Evolutionary conservation across 176 grass and related monocot genomes (phyloP).

Genomic region (Phoenix dactylifera): DNA sequence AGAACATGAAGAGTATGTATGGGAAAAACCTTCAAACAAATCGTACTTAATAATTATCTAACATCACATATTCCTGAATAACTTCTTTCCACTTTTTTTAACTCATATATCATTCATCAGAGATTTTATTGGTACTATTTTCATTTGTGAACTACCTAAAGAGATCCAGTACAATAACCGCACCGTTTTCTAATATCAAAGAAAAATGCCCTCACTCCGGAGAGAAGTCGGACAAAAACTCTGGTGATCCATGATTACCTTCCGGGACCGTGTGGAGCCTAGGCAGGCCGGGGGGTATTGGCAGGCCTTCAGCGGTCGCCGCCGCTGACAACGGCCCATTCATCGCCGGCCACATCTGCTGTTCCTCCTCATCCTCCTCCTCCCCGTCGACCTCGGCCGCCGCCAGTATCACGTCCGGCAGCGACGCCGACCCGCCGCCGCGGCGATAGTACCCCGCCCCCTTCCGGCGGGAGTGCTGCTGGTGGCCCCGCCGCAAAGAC

Average conservation of each 20-base stretch:
- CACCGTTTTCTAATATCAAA: background rate
- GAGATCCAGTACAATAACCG: too few species aligned
- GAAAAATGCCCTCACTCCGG: background rate
- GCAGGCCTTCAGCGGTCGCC: conserved; percentile 18
- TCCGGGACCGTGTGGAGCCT: conserved; percentile 61
- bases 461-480: background rate
- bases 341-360: conserved; percentile 23
- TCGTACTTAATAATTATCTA: too few species aligned
- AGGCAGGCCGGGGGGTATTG: conserved; percentile 59
- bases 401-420: conserved; percentile 43
- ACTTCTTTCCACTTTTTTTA: too few species aligned
- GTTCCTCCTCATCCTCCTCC: conserved; percentile 7
- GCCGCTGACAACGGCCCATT: background rate
- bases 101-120: too few species aligned
- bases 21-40: too few species aligned
- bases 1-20: too few species aligned
- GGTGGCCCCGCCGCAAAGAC: conserved; percentile 7
- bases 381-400: conserved; percentile 9
- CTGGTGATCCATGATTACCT: conserved; percentile 27
- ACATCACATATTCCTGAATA: too few species aligned
- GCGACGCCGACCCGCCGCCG: conserved; percentile 30
- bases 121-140: too few species aligned
- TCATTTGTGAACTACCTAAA: too few species aligned
- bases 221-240: conserved; percentile 1
- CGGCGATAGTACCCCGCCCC: background rate